Base-by-base conservation (phyloP, 2,329 filamentous ascomycete species). In the Ceratocystis harringtonii region DNA sequence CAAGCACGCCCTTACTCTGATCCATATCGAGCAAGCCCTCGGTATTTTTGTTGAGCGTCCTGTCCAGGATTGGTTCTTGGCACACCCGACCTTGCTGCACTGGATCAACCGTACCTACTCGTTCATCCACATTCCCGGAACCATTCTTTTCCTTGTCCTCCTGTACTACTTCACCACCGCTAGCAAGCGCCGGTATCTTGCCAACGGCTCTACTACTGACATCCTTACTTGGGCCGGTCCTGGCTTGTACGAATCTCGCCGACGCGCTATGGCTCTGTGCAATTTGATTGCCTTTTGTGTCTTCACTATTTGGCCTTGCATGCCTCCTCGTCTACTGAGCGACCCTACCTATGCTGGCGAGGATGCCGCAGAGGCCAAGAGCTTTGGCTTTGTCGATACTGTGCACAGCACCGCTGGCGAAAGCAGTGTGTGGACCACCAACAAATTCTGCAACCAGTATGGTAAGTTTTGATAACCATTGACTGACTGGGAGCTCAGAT, bases 101-200 rank as follows among this genome's bases (percentile, higher is more conserved):
- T 88, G 81, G 81, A 87, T 85, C 70, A 90, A 90, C 74, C 81
- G 86, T 71, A 79, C 82, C 32, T 90, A 90, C 75, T 89, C 86
- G 5, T 89, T 89, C 74, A 88, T 90, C 70, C 87, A 90, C 73
- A 90, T 90, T 66, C 87, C 87, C 0, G 87, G 86, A 15, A 89
- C 86, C 5, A 89, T 90, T 69, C 78, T 86, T 57, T 90, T 89
- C 71, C 73, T 78, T 17, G 76, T 80, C 45, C 80, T 83, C 71
- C 79, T 90, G 3, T 90, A 84, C 75, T 88, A 87, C 75, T 81
- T 86, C 72, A 89, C 85, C 60, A 88, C 84, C 28, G 85, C 83
- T 6, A 79, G 79, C 63, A 82, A 82, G 71, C 76, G 80, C 41
- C 72, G 71, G 32, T 70, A 70, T 55, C 67, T 71, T 61, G 65